Conservation (phyloP, 1,139 yeast genomes). For the Torulaspora globosa region DNA sequence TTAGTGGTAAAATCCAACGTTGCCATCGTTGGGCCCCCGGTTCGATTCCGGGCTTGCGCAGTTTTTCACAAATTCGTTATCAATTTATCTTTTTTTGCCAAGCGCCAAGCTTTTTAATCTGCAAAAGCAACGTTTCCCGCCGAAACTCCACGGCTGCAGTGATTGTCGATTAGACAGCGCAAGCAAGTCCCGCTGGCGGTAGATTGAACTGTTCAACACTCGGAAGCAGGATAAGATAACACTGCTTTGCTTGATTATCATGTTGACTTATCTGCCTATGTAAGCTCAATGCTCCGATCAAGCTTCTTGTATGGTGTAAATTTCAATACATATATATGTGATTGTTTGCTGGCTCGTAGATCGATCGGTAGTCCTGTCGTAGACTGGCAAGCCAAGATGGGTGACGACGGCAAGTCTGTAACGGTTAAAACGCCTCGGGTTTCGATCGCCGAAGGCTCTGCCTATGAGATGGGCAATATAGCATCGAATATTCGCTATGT, state of each 20-base stretch:
- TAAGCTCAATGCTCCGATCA: too few relatives aligned
- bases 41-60: constrained; percentile 33
- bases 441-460: constrained; percentile 12
- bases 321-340: neutral
- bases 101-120: neutral
- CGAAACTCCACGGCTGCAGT: neutral
- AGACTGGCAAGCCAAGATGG: constrained; percentile 3
- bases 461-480: constrained; percentile 9
- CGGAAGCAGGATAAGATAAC: neutral
- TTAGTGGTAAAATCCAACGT: constrained; percentile 31
- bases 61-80: constrained; percentile 1
- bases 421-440: constrained; percentile 2
- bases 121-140: constrained; percentile 4
- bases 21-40: constrained; percentile 33
- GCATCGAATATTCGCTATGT: constrained; percentile 16
- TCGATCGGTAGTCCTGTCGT: neutral
- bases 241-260: too few relatives aligned
- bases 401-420: constrained; percentile 3
- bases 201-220: neutral
- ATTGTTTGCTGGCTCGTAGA: neutral
- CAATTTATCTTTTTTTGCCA: neutral
- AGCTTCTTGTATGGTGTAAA: too few relatives aligned
- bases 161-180: neutral
- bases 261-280: too few relatives aligned
- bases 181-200: constrained; percentile 1